phyloP scores from a whole-genome alignment of 176 grass and related monocot genomes.

The Dactylis glomerata region DNA sequence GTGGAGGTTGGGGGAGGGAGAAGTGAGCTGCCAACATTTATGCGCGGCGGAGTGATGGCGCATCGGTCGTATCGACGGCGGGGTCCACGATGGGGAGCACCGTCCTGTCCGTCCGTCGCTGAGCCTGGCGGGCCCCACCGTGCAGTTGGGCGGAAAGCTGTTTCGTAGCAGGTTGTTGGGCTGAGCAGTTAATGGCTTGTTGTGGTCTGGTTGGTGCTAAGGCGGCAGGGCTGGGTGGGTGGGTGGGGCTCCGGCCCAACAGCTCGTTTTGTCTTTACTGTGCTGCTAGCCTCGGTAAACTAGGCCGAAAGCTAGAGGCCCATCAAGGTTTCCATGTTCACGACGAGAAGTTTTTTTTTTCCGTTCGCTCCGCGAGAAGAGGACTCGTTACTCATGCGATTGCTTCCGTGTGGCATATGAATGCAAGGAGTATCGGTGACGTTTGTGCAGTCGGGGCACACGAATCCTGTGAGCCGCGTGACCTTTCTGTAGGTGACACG shows the following conservation, averaged over 20 bases:
- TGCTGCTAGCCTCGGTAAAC: not conserved
- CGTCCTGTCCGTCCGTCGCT: not conserved
- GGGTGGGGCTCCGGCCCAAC: not conserved
- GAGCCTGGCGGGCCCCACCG: too few relatives aligned
- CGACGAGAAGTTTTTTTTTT: not conserved
- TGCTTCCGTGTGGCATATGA: not conserved
- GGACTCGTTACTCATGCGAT: not conserved
- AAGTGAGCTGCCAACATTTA: not conserved
- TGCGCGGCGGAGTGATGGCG: not conserved
- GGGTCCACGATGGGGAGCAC: constrained; percentile 30
- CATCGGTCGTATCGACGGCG: constrained; percentile 40
- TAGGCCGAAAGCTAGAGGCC: not conserved
- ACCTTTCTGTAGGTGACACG: not conserved
- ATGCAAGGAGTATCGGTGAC: not conserved
- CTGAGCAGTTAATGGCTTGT: not conserved
- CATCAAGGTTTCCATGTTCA: not conserved
- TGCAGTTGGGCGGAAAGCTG: not conserved
- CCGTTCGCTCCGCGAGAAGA: not conserved
- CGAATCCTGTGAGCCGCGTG: not conserved
- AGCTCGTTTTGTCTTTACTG: not conserved
- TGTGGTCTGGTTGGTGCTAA: not conserved
- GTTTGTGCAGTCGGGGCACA: not conserved
- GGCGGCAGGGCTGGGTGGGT: not conserved
- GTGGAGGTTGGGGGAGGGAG: not conserved
- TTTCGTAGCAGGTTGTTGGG: not conserved